phyloP scores from a whole-genome alignment of 1,139 yeast species.

The Yamadazyma jaroonii region DNA sequence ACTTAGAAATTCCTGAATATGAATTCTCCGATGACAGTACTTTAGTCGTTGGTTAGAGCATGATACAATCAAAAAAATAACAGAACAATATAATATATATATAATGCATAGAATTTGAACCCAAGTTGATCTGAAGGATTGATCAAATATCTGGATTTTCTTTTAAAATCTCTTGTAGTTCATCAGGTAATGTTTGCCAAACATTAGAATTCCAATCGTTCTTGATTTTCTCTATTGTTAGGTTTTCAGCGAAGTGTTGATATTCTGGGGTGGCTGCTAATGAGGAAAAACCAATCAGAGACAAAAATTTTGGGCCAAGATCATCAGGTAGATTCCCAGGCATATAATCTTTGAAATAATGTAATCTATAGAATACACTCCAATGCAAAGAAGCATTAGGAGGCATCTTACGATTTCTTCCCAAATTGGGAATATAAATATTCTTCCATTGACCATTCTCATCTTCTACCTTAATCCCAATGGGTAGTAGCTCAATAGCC shows the following conservation, averaged over 20 bases:
- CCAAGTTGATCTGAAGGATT: neutral
- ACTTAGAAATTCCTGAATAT: constrained; percentile 94
- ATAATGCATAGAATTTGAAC: constrained; percentile 3
- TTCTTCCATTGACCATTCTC: constrained; percentile 44
- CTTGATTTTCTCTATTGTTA: constrained; percentile 20
- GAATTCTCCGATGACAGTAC: constrained; percentile 77
- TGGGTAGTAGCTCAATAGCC: constrained; percentile 57
- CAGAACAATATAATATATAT: constrained; percentile 2
- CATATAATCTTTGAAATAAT: constrained; percentile 39
- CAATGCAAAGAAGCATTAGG: constrained; percentile 50
- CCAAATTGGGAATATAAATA: constrained; percentile 51
- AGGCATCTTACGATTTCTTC: constrained; percentile 50
- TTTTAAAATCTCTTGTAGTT: constrained; percentile 17
- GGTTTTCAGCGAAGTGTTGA: constrained; percentile 12
- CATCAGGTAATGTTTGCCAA: constrained; percentile 45
- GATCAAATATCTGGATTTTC: neutral
- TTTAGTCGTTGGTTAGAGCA: constrained; percentile 62
- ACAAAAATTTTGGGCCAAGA: constrained; percentile 19
- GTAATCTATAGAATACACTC: constrained; percentile 59
- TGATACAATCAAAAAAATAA: constrained; percentile 1
- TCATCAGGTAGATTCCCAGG: constrained; percentile 44
- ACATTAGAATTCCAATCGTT: constrained; percentile 18
- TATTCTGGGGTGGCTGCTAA: constrained; percentile 9
- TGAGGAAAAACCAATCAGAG: constrained; percentile 16
- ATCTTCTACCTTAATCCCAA: constrained; percentile 49